These are phyloP conservation scores for Gardenia jasminoides DNA, from an alignment of 257 asterid genomes.

Conservation along the genomic window DNA sequence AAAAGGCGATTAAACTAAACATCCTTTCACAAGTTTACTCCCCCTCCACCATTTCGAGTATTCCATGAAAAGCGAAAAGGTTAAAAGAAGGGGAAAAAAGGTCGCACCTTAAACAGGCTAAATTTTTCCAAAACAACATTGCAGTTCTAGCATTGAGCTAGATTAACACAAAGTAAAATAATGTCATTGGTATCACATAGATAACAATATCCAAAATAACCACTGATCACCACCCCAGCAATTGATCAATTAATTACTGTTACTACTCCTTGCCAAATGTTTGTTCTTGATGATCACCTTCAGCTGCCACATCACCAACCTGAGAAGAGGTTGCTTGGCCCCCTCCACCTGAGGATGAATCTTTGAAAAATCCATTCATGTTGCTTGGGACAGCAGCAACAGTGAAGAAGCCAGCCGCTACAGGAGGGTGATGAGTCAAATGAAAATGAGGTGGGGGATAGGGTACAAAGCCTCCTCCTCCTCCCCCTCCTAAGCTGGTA, in stretches of 20 bases:
- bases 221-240: neutral
- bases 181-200: neutral
- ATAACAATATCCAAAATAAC: neutral
- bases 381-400: conserved; percentile 28
- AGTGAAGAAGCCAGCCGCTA: conserved; percentile 26
- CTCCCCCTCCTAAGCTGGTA: conserved; percentile 7
- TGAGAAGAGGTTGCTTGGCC: conserved; percentile 34
- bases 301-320: conserved; percentile 17
- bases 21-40: neutral
- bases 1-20: neutral
- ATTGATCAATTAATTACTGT: neutral
- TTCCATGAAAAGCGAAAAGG: neutral
- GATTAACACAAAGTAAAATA: no score
- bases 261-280: conserved; percentile 51
- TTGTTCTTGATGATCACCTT: conserved; percentile 26
- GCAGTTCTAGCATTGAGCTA: neutral
- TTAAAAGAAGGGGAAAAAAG: neutral
- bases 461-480: conserved; percentile 17
- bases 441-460: conserved; percentile 36
- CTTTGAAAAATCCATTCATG: conserved; percentile 53
- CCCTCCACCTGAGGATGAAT: conserved; percentile 37
- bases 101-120: neutral
- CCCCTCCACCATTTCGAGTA: neutral
- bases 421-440: conserved; percentile 48
- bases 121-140: neutral